Percentiles rank a stretch among this genome's conserved stretches.
Evolutionary conservation across 1,284 basidiomycete species (phyloP).

Genomic region (Puccinia polysora): DNA sequence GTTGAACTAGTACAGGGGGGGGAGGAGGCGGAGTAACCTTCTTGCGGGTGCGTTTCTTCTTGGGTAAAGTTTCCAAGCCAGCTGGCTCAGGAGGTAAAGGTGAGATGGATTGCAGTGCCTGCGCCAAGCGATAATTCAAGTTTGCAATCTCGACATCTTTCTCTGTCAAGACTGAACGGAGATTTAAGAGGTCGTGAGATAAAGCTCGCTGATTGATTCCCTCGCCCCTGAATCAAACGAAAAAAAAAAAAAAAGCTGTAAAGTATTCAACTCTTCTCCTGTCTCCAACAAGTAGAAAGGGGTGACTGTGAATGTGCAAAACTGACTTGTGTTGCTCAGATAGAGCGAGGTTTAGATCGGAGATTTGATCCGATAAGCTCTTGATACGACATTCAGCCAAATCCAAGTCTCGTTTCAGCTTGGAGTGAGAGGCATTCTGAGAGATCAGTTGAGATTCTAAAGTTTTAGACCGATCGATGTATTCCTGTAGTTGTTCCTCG

Average conservation of each 20-base stretch:
- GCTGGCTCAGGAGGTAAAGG: neutral
- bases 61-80: too few relatives aligned
- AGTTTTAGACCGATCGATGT: neutral
- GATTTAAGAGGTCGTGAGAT: slow-evolving; percentile 5
- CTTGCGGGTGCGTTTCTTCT: slow-evolving; percentile 1
- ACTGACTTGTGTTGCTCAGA: slow-evolving; percentile 16
- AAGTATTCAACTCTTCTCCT: neutral
- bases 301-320: too few relatives aligned
- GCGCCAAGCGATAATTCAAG: neutral
- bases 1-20: too few relatives aligned
- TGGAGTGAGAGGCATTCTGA: slow-evolving; percentile 3
- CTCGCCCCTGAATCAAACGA: neutral
- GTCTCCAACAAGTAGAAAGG: neutral
- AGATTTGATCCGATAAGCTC: neutral
- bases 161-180: slow-evolving; percentile 3
- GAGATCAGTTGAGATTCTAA: slow-evolving; percentile 4
- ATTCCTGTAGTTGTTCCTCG: slow-evolving; percentile 13
- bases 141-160: slow-evolving; percentile 18
- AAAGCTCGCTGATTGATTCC: neutral
- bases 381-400: slow-evolving; percentile 4
- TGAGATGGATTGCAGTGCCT: too few relatives aligned
- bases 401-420: neutral
- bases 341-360: neutral
- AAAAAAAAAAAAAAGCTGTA: neutral
- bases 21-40: too few relatives aligned